These are phyloP conservation scores for Gynandropsis gynandra DNA, from an alignment of 345 rosid species.

Conservation along the genomic window DNA sequence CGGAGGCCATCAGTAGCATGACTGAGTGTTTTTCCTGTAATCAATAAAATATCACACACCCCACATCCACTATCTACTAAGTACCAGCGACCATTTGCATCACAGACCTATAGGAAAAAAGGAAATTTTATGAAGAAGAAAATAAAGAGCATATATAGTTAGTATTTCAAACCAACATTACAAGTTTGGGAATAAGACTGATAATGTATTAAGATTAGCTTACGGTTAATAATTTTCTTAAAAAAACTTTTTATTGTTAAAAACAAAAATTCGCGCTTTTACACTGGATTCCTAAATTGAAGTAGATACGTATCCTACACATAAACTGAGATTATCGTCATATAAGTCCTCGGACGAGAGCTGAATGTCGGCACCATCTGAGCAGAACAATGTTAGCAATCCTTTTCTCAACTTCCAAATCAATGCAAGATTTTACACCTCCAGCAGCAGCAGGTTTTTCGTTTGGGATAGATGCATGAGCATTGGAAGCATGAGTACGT, in stretches of 20 bases:
- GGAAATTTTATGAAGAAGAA: conserved; percentile 15
- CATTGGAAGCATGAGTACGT: too few relatives aligned
- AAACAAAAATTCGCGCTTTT: background rate
- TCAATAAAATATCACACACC: conserved; percentile 45
- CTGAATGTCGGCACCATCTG: conserved; percentile 77
- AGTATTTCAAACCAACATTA: conserved; percentile 15
- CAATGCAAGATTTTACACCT: conserved; percentile 58
- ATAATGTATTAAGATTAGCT: conserved; percentile 10
- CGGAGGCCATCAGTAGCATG: too few relatives aligned
- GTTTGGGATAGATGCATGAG: too few relatives aligned
- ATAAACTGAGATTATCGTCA: too few relatives aligned
- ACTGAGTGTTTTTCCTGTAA: too few relatives aligned
- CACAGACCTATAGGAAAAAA: conserved; percentile 66
- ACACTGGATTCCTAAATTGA: conserved; percentile 12
- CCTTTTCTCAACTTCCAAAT: conserved; percentile 89
- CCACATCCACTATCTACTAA: conserved; percentile 70
- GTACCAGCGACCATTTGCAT: conserved; percentile 95
- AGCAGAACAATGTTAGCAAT: conserved; percentile 68
- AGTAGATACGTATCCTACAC: too few relatives aligned
- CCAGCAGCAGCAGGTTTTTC: conserved; percentile 53
- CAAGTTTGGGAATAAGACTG: conserved; percentile 3
- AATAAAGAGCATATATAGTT: too few relatives aligned
- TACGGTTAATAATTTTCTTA: conserved; percentile 8
- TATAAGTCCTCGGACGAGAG: conserved; percentile 1
- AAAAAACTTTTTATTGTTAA: conserved; percentile 4